These are phyloP conservation scores for Aphanomyces stellatus DNA, from an alignment of 352 stramenopile species.

Conservation along the genomic window DNA sequence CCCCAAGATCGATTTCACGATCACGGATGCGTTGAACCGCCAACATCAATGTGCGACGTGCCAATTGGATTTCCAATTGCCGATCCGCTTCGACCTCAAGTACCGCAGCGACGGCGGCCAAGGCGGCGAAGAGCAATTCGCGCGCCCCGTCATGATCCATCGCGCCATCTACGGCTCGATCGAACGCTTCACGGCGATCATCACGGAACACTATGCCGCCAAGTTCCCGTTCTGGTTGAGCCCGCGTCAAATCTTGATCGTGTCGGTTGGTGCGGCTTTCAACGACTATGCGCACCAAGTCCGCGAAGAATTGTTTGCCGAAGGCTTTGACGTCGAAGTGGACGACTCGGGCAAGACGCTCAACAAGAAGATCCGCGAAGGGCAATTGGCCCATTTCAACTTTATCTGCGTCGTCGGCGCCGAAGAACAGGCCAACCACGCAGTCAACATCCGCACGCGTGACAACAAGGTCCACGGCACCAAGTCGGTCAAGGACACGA, in stretches of 20 bases:
- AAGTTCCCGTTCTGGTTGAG: conserved; percentile 99
- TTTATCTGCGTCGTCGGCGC: conserved; percentile 97
- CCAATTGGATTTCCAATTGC: conserved; percentile 98
- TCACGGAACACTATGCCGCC: conserved; percentile 97
- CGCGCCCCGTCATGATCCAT: conserved; percentile 97
- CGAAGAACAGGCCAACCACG: conserved; percentile 81
- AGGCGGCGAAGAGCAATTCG: conserved; percentile 64
- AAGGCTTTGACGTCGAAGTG: conserved; percentile 94
- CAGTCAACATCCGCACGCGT: conserved; percentile 91
- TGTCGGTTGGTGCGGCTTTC: conserved; percentile 92
- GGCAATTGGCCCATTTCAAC: conserved; percentile 97
- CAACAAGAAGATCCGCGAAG: conserved; percentile 98
- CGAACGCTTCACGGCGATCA: conserved; percentile 96
- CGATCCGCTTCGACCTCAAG: conserved; percentile 96
- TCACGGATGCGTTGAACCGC: conserved; percentile 93
- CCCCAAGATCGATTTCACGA: conserved; percentile 99
- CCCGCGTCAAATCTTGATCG: conserved; percentile 91
- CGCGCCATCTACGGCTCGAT: conserved; percentile 96
- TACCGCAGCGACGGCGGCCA: conserved; percentile 60
- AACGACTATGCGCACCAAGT: conserved; percentile 94
- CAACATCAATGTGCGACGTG: conserved; percentile 98
- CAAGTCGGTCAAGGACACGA: conserved; percentile 92
- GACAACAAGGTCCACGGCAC: conserved; percentile 92
- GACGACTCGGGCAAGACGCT: conserved; percentile 94
- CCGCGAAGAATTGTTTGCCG: conserved; percentile 83